A percentile compares a stretch with the other conserved stretches of the same genome.
Conservation (phyloP, 1,139 yeast species). For the Taiozyma sp. region DNA sequence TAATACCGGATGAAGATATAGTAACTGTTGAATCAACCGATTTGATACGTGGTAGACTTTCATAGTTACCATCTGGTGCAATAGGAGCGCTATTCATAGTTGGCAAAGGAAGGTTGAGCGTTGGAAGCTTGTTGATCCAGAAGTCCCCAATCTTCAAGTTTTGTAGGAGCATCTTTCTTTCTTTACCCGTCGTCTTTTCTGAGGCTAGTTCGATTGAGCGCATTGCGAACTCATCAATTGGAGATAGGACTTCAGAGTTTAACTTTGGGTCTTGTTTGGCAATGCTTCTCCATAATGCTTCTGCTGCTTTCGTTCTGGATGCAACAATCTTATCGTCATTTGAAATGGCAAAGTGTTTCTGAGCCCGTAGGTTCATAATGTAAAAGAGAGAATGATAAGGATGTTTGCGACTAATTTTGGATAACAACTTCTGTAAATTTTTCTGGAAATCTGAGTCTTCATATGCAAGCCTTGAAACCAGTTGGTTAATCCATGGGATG, state of each 20-base stretch:
- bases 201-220: slow-evolving; percentile 50
- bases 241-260: slow-evolving; percentile 28
- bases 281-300: slow-evolving; percentile 38
- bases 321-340: slow-evolving; percentile 32
- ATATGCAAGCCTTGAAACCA: slow-evolving; percentile 63
- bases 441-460: slow-evolving; percentile 53
- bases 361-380: slow-evolving; percentile 51
- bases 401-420: slow-evolving; percentile 50
- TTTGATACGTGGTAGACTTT: slow-evolving; percentile 43
- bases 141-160: slow-evolving; percentile 41
- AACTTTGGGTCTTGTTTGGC: slow-evolving; percentile 20
- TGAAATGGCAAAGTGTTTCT: slow-evolving; percentile 32
- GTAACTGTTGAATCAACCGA: slow-evolving; percentile 41
- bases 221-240: slow-evolving; percentile 46
- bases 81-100: slow-evolving; percentile 43
- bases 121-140: slow-evolving; percentile 53
- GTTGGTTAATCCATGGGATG: slow-evolving; percentile 79
- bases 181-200: slow-evolving; percentile 27
- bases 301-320: slow-evolving; percentile 50
- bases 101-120: slow-evolving; percentile 59
- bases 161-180: slow-evolving; percentile 32
- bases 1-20: slow-evolving; percentile 77
- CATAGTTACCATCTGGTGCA: slow-evolving; percentile 39
- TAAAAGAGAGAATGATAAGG: slow-evolving; percentile 79
- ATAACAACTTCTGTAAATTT: slow-evolving; percentile 45